Evolutionary conservation across 192 early-diverging fungal species (phyloP).

Genomic region (Backusella morwellensis): DNA sequence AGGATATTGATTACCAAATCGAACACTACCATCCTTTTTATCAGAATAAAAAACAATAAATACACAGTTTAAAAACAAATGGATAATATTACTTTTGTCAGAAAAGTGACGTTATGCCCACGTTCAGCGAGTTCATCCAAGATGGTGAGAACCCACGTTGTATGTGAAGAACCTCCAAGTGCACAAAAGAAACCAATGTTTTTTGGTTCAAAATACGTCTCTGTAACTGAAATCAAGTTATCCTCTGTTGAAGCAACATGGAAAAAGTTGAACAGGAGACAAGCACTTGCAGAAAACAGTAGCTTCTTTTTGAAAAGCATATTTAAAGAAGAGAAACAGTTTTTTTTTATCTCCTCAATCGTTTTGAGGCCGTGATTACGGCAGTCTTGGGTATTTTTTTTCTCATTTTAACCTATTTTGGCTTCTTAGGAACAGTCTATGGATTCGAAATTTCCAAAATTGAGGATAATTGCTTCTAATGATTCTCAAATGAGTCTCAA

Average conservation of each 20-base stretch:
- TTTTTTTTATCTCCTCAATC: too few species aligned
- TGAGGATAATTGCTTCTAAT: not conserved
- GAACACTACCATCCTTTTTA: not conserved
- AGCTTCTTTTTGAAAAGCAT: not conserved
- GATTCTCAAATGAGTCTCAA: not conserved
- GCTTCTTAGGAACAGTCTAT: not conserved
- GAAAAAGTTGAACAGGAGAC: not conserved
- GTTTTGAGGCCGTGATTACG: not conserved
- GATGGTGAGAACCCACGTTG: not conserved
- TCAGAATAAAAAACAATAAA: not conserved
- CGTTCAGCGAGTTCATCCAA: not conserved
- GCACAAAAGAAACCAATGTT: not conserved
- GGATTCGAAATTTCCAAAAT: not conserved
- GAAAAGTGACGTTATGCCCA: not conserved
- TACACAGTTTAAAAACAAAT: not conserved
- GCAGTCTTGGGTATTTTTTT: too few species aligned
- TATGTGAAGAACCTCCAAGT: slow-evolving; percentile 6
- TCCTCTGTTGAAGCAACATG: not conserved
- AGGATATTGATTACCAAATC: not conserved
- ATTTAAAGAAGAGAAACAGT: not conserved
- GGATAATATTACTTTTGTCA: not conserved
- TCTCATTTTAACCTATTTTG: not conserved
- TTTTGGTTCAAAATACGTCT: not conserved
- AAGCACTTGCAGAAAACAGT: not conserved
- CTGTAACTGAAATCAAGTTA: not conserved